Evolutionary conservation across 2,329 filamentous ascomycete species (phyloP).

Genomic region (Elsinoe ampelina): DNA sequence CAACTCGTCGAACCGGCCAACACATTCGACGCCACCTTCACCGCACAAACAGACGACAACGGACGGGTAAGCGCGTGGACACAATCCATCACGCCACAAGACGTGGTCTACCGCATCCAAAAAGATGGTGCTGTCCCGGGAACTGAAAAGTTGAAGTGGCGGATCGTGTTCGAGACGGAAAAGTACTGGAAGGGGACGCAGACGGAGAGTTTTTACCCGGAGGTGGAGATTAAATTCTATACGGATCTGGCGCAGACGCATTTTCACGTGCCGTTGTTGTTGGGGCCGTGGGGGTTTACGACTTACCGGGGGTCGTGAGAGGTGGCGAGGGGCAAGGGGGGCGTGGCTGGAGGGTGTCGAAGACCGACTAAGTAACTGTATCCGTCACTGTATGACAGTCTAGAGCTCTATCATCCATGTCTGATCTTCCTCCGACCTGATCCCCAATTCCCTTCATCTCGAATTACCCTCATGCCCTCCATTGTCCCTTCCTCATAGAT

Average conservation of each 20-base stretch:
- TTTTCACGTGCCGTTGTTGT: conserved; percentile 69
- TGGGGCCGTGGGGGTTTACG: conserved; percentile 72
- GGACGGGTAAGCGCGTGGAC: conserved; percentile 62
- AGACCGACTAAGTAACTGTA: too few species aligned
- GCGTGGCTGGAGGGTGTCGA: too few species aligned
- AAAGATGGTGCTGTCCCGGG: conserved; percentile 9
- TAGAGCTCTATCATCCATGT: too few species aligned
- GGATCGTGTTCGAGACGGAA: conserved; percentile 62
- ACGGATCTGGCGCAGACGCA: conserved; percentile 44
- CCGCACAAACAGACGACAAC: conserved; percentile 63
- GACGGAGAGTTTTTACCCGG: conserved; percentile 44
- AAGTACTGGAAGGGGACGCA: conserved; percentile 55
- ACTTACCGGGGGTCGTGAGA: conserved; percentile 67
- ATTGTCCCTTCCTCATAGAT: not conserved
- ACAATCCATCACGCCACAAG: conserved; percentile 28
- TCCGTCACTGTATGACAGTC: too few species aligned
- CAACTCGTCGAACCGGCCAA: conserved; percentile 33
- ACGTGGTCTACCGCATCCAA: conserved; percentile 13
- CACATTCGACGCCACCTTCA: conserved; percentile 40
- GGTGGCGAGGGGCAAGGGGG: too few species aligned
- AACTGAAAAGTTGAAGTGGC: conserved; percentile 49
- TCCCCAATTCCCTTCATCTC: too few species aligned
- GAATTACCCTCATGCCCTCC: too few species aligned
- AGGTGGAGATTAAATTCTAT: conserved; percentile 48
- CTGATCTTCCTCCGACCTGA: too few species aligned